Percentiles rank a stretch among this genome's conserved stretches.
These are phyloP conservation scores for Rhizopus delemar DNA, from an alignment of 371 early-diverging fungal genomes.

Conservation along the genomic window DNA sequence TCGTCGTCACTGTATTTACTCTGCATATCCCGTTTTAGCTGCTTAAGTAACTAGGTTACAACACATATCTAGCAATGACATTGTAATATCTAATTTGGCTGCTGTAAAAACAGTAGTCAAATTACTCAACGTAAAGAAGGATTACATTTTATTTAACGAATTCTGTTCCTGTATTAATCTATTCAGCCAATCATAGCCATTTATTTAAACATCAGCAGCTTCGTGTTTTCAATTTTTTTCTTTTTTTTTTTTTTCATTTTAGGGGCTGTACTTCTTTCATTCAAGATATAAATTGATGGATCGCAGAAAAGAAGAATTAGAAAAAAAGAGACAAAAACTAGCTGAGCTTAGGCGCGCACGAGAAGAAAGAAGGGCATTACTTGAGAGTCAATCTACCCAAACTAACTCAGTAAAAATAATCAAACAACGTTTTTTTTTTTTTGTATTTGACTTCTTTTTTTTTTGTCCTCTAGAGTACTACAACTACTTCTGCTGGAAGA, in stretches of 20 bases:
- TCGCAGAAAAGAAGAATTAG: slow-evolving; percentile 81
- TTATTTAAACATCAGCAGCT: slow-evolving; percentile 1
- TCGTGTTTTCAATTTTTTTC: background rate
- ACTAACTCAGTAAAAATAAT: slow-evolving; percentile 36
- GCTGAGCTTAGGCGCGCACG: slow-evolving; percentile 85
- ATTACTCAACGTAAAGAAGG: no score
- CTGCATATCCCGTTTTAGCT: no score
- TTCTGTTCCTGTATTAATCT: background rate
- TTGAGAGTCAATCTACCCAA: slow-evolving; percentile 54
- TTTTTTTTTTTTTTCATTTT: background rate
- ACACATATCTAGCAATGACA: no score
- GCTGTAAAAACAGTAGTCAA: no score
- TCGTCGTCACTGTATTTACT: no score
- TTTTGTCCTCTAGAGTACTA: slow-evolving; percentile 7
- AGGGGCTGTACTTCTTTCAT: background rate
- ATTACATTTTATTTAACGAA: no score
- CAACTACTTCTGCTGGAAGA: slow-evolving; percentile 21
- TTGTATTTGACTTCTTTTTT: background rate
- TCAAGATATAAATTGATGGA: slow-evolving; percentile 49
- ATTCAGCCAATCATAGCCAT: background rate
- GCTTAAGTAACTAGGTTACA: no score
- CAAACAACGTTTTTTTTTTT: background rate
- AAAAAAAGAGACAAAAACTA: slow-evolving; percentile 87
- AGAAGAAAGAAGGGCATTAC: slow-evolving; percentile 74
- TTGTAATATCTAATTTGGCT: no score